Evolutionary conservation across 805 yeast species (phyloP).

Genomic region (Sungouiella thailandica): DNA sequence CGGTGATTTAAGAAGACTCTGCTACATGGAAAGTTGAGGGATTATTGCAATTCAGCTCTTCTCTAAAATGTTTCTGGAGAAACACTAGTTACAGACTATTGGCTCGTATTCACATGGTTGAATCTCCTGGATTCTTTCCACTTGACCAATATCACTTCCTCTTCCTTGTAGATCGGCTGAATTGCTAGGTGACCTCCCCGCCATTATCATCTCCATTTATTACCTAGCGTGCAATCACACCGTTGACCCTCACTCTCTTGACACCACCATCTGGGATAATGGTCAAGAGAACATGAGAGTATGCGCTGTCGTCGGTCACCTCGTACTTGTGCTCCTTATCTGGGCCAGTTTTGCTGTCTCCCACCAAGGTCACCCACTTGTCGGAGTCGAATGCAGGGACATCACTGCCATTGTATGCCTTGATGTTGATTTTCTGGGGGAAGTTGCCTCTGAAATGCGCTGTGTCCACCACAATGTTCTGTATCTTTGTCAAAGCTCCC

Average conservation of each 20-base stretch:
- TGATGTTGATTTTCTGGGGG: slow-evolving; percentile 75
- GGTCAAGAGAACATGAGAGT: slow-evolving; percentile 70
- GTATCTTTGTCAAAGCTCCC: slow-evolving; percentile 59
- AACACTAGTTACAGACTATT: no score
- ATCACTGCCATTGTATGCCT: slow-evolving; percentile 43
- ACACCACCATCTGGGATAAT: slow-evolving; percentile 98
- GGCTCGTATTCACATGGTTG: no score
- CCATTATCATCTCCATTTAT: no score
- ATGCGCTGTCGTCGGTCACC: slow-evolving; percentile 25
- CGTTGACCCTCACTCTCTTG: slow-evolving; percentile 82
- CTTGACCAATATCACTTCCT: no score
- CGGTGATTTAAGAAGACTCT: no score
- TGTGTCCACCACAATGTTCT: slow-evolving; percentile 72
- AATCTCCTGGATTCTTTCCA: no score
- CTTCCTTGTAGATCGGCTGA: no score
- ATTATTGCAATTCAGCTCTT: no score
- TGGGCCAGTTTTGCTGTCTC: slow-evolving; percentile 70
- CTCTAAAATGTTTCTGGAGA: no score
- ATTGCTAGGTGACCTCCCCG: no score
- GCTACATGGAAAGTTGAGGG: no score
- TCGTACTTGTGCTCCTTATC: slow-evolving; percentile 70
- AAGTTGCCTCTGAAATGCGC: slow-evolving; percentile 93
- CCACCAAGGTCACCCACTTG: slow-evolving; percentile 63
- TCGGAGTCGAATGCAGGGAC: slow-evolving; percentile 39
- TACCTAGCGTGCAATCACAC: no score